phyloP scores from a whole-genome alignment of 257 asterid species.

The Striga asiatica region DNA sequence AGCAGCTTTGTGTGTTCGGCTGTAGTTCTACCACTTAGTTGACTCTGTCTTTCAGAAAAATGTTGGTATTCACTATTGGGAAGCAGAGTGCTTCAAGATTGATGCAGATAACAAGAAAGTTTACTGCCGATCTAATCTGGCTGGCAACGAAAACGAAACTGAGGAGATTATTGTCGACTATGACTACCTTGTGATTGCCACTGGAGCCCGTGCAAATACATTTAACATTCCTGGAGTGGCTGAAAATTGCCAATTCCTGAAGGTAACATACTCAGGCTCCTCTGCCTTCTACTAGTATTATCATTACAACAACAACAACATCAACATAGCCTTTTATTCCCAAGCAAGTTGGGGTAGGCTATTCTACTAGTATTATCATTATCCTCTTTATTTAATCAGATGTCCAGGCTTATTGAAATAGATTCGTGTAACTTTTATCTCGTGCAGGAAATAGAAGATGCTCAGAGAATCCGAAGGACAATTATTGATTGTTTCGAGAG shows the following conservation, averaged over 20 bases:
- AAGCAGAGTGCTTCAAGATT: slow-evolving; percentile 74
- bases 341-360: too few relatives aligned
- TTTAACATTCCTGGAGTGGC: slow-evolving; percentile 96
- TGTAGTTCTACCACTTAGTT: background rate
- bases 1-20: too few relatives aligned
- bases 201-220: slow-evolving; percentile 90
- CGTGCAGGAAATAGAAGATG: slow-evolving; percentile 89
- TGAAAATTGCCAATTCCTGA: slow-evolving; percentile 80
- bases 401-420: too few relatives aligned
- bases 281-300: too few relatives aligned
- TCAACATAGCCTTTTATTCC: too few relatives aligned
- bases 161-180: slow-evolving; percentile 81
- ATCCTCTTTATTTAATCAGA: too few relatives aligned
- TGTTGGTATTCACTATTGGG: slow-evolving; percentile 46
- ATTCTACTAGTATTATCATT: too few relatives aligned
- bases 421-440: slow-evolving; percentile 14
- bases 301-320: too few relatives aligned
- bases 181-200: slow-evolving; percentile 80
- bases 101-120: slow-evolving; percentile 65
- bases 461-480: slow-evolving; percentile 83
- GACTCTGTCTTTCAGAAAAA: slow-evolving; percentile 50
- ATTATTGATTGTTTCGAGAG: slow-evolving; percentile 81
- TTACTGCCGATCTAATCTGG: slow-evolving; percentile 56
- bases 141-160: slow-evolving; percentile 33
- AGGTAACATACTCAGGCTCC: slow-evolving; percentile 33